Evolutionary conservation across 495 filamentous ascomycete genomes (phyloP).

Genomic region (Penicillium mononematosum): DNA sequence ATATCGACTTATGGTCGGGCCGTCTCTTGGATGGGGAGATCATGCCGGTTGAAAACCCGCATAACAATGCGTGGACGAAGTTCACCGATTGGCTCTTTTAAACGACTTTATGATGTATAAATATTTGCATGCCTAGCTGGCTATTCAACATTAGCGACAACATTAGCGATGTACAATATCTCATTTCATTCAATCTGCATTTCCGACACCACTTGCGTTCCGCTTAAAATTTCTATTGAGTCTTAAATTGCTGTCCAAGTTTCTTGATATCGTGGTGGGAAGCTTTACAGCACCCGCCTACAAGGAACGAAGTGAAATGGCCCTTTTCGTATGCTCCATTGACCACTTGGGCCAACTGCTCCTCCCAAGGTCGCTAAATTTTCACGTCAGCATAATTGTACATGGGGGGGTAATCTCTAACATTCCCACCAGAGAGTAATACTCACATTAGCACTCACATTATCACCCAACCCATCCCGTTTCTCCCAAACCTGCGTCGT

Average conservation of each 20-base stretch:
- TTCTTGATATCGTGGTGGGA: slow-evolving; percentile 49
- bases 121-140: slow-evolving; percentile 20
- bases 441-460: slow-evolving; percentile 24
- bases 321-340: slow-evolving; percentile 38
- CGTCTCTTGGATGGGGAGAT: slow-evolving; percentile 41
- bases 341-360: slow-evolving; percentile 37
- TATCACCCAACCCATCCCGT: slow-evolving; percentile 14
- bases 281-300: slow-evolving; percentile 64
- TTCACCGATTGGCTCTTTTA: slow-evolving; percentile 36
- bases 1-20: slow-evolving; percentile 39
- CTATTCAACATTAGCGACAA: slow-evolving; percentile 17
- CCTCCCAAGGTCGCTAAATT: slow-evolving; percentile 49
- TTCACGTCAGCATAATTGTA: slow-evolving; percentile 10
- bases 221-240: neutral
- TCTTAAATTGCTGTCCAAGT: slow-evolving; percentile 35
- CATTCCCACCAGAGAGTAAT: neutral
- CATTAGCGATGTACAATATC: slow-evolving; percentile 7
- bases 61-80: slow-evolving; percentile 23
- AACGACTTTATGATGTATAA: slow-evolving; percentile 15
- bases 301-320: slow-evolving; percentile 51
- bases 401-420: neutral
- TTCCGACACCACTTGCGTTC: neutral
- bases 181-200: neutral
- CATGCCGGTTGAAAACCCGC: slow-evolving; percentile 17
- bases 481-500: slow-evolving; percentile 57